Evolutionary conservation across 352 stramenopile species (phyloP), one percentile per base, ranked within the genome.

Genomic region (Phytophthora citrophthora): DNA sequence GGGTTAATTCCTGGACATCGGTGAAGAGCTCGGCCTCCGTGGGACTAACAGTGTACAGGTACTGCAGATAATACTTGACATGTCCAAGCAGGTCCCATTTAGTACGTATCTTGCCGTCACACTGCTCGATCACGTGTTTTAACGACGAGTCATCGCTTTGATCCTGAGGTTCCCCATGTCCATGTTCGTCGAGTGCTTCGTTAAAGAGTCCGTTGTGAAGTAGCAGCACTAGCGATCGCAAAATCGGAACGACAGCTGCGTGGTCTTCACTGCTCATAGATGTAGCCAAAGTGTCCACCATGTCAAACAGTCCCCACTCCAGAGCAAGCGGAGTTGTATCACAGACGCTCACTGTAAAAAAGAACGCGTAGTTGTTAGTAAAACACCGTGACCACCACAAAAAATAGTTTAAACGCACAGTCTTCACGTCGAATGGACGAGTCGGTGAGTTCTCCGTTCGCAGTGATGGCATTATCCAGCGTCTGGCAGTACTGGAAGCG

Each of bases 261-360:
- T 94, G 86, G 56, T 94, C 86, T 81, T 94, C 86, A 31, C 86
- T 94, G 63, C 74, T 94, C 86, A 94, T 91, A 0, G 86, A 92
- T 2, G 77, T 90, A 7, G 86, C 83, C 10, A 94, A 55, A 32
- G 66, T 80, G 23, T 90, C 52, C 3, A 89, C 70, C 50, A 85
- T 77, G 39, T 93, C 81, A 41, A 92, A 93, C 23, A 94, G 59
- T 0, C 70, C 71, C 86, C 86, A 94, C 34, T 91, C 77, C 4
- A 94, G 61, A 3, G 83, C 83, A n/a, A 94, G 65, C 4, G 82
- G 74, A 18, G 86, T 60, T 0, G 71, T 78, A 54, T 94, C 78
- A 8, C 79, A 76, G 36, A 88, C 62, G 5, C 45, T 48, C 15
- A 90, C 86, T 94, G 40, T 5, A 10, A 70, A 57, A 18, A 75